Conservation (phyloP, 2,329 filamentous ascomycete genomes). For the Talaromyces sp. region DNA sequence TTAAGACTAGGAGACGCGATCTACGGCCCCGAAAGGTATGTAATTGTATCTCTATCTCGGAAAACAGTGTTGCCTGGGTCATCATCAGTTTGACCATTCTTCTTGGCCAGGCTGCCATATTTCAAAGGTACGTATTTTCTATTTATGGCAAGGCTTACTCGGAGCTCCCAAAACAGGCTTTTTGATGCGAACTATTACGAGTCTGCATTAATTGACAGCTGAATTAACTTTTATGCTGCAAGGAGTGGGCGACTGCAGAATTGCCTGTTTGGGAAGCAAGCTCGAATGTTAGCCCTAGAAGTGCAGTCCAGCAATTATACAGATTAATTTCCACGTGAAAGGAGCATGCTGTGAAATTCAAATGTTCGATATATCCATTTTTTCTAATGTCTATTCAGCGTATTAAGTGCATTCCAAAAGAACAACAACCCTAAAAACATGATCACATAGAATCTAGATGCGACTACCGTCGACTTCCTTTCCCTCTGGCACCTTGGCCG, state of each 20-base stretch:
- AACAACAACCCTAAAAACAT: background rate
- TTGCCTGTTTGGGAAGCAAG: background rate
- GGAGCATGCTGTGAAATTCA: background rate
- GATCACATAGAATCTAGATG: conserved; percentile 9
- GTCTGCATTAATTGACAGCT: background rate
- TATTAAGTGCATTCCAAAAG: background rate
- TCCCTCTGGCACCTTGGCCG: conserved; percentile 27
- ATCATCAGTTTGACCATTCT: background rate
- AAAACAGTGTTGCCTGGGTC: background rate
- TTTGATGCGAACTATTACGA: background rate
- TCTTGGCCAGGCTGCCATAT: background rate
- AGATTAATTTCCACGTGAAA: background rate
- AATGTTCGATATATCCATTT: background rate
- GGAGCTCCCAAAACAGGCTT: background rate
- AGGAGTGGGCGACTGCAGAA: background rate
- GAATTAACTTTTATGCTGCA: background rate
- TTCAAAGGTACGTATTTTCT: background rate
- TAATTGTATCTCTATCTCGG: no score
- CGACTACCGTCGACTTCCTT: conserved; percentile 28
- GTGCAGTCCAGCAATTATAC: background rate
- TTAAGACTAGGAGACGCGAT: background rate
- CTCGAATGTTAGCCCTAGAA: background rate
- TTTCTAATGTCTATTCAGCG: background rate
- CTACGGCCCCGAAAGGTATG: background rate
- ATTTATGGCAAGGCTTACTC: background rate